A percentile compares a stretch with the other conserved stretches of the same genome.
Conservation (phyloP, 2,329 filamentous ascomycete genomes). For the Neoarthrinium moseri region DNA sequence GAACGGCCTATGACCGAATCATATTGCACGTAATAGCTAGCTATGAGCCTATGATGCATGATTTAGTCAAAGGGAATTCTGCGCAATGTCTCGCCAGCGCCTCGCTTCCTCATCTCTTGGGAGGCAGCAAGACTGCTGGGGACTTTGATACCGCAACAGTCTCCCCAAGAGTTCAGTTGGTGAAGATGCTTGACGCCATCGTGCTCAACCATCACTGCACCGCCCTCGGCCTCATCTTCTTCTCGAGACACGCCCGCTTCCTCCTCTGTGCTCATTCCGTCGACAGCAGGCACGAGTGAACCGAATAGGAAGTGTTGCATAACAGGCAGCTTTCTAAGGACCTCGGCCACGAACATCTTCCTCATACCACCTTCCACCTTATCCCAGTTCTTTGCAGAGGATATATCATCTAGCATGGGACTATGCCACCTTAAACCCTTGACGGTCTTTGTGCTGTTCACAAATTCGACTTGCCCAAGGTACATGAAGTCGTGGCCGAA, state of each 20-base stretch:
- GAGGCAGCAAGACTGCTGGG: conserved; percentile 91
- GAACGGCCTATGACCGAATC: no score
- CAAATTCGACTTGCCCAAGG: conserved; percentile 87
- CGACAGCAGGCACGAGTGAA: conserved; percentile 73
- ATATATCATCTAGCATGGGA: conserved; percentile 98
- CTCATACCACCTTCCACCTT: conserved; percentile 96
- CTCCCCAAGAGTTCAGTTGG: conserved; percentile 76
- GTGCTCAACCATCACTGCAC: conserved; percentile 60
- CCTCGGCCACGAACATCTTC: conserved; percentile 93
- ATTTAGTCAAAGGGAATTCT: conserved; percentile 77
- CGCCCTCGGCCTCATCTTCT: conserved; percentile 51
- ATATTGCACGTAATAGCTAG: no score
- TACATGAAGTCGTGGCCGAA: conserved; percentile 83
- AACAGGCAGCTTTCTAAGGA: conserved; percentile 88
- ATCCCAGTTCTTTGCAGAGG: conserved; percentile 80
- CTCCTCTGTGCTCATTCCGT: conserved; percentile 73
- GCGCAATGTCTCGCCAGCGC: conserved; percentile 58
- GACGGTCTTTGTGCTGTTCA: conserved; percentile 95
- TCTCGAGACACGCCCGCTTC: conserved; percentile 45
- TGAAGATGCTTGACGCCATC: conserved; percentile 71
- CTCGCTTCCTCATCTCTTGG: conserved; percentile 80
- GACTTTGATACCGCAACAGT: conserved; percentile 97
- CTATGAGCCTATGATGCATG: no score
- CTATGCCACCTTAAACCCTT: conserved; percentile 94
- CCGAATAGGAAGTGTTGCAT: conserved; percentile 99